These are phyloP conservation scores for Diversispora epigaea DNA, from an alignment of 192 early-diverging fungal genomes.

Conservation along the genomic window DNA sequence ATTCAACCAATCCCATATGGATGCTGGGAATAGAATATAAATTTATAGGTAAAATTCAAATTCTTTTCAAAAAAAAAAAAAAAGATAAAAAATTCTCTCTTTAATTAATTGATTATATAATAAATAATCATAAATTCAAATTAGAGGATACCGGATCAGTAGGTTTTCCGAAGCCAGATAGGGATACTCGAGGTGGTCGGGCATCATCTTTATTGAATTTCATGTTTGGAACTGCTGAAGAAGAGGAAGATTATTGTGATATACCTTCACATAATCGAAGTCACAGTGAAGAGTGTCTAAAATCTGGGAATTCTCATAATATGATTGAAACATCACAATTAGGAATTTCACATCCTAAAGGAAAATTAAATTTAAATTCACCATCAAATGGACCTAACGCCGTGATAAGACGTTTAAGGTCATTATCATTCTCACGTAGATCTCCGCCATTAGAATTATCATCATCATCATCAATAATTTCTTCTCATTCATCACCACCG, in stretches of 20 bases:
- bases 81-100: no score
- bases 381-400: neutral
- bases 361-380: neutral
- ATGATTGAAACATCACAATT: neutral
- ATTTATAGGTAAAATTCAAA: slow-evolving; percentile 29
- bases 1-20: slow-evolving; percentile 41
- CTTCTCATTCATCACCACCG: neutral
- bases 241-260: slow-evolving; percentile 28
- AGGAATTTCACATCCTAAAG: neutral
- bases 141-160: slow-evolving; percentile 22
- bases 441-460: slow-evolving; percentile 1
- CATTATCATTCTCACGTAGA: slow-evolving; percentile 15
- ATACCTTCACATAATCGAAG: neutral
- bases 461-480: no score
- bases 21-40: slow-evolving; percentile 43
- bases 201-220: slow-evolving; percentile 26
- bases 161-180: slow-evolving; percentile 17
- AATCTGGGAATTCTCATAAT: neutral
- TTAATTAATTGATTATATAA: no score
- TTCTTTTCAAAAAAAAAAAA: neutral
- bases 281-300: neutral
- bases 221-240: slow-evolving; percentile 26
- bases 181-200: slow-evolving; percentile 9
- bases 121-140: no score
- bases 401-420: slow-evolving; percentile 10